Conservation (phyloP, 2,329 filamentous ascomycete genomes). For the Pleoardoris graminearum region DNA sequence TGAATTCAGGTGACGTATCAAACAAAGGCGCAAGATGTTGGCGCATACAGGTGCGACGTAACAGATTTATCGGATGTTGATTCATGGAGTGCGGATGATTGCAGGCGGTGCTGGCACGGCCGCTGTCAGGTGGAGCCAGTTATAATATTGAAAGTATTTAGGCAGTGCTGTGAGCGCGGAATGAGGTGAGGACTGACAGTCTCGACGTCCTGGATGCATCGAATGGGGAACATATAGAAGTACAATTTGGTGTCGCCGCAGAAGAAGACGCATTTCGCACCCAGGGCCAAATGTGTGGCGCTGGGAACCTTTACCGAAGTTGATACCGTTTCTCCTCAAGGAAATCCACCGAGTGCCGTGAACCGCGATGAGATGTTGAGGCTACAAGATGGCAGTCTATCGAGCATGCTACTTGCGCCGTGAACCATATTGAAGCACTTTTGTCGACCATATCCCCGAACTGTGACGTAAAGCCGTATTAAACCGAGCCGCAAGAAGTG, state of each 20-base stretch:
- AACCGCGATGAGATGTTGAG: slow-evolving; percentile 37
- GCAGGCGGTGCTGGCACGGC: slow-evolving; percentile 33
- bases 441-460: slow-evolving; percentile 44
- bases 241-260: slow-evolving; percentile 49
- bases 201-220: slow-evolving; percentile 43
- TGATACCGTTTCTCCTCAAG: slow-evolving; percentile 46
- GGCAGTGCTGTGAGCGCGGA: slow-evolving; percentile 40
- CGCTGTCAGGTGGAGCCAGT: slow-evolving; percentile 30
- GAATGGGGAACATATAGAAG: slow-evolving; percentile 46
- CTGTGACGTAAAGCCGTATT: slow-evolving; percentile 43
- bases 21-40: slow-evolving; percentile 2
- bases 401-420: slow-evolving; percentile 40
- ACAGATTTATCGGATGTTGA: slow-evolving; percentile 26
- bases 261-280: slow-evolving; percentile 44
- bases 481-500: slow-evolving; percentile 43
- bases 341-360: slow-evolving; percentile 47
- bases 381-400: slow-evolving; percentile 40
- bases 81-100: slow-evolving; percentile 24
- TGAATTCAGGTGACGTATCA: neutral
- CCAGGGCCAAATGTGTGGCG: slow-evolving; percentile 39
- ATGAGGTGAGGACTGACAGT: slow-evolving; percentile 43
- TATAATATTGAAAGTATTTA: slow-evolving; percentile 42
- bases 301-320: slow-evolving; percentile 44
- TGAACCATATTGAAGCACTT: slow-evolving; percentile 45
- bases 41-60: slow-evolving; percentile 15